Evolutionary conservation across 1,139 yeast species (phyloP).

Genomic region (Candida sp.): DNA sequence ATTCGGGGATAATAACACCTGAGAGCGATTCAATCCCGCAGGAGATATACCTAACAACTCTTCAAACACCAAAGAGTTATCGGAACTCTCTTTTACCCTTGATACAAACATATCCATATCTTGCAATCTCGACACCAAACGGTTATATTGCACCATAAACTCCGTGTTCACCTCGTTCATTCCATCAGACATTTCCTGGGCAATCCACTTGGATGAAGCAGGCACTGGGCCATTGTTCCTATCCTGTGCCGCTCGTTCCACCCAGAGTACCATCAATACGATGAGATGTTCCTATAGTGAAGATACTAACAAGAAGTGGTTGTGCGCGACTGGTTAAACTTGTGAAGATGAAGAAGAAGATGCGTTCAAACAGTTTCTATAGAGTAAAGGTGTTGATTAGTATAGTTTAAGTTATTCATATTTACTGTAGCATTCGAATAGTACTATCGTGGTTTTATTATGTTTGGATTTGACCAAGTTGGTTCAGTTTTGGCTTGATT

Average conservation of each 20-base stretch:
- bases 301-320: no score
- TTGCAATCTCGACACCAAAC: conserved; percentile 16
- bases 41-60: background rate
- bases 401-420: no score
- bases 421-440: background rate
- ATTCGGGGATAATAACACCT: background rate
- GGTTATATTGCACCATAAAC: conserved; percentile 17
- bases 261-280: conserved; percentile 22
- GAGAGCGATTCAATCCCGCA: background rate
- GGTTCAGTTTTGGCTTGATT: background rate
- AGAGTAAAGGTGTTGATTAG: no score
- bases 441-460: background rate
- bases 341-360: no score
- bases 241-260: conserved; percentile 26
- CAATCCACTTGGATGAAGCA: conserved; percentile 39
- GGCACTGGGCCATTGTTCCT: conserved; percentile 27
- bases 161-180: conserved; percentile 24
- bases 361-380: no score
- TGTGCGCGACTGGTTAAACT: no score
- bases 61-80: background rate
- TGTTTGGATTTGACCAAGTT: background rate
- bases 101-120: conserved; percentile 15
- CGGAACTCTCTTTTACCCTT: background rate
- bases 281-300: background rate
- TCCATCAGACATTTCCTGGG: conserved; percentile 27